Evolutionary conservation across 108 stramenopile species (phyloP), one percentile per base, ranked within the genome.

Genomic region (Pseudonitzschia multistriata): DNA sequence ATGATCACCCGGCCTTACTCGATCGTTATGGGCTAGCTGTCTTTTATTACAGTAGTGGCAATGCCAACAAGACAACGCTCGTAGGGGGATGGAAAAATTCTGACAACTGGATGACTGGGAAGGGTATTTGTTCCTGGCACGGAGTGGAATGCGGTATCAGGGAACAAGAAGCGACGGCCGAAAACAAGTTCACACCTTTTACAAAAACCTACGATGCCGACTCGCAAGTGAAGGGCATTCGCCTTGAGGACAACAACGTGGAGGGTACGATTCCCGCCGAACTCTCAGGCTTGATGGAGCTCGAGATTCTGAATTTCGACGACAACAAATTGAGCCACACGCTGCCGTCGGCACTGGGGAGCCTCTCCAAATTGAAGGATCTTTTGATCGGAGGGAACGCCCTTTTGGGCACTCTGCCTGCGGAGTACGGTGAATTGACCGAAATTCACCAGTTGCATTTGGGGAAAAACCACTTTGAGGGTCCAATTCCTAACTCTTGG

Each of bases 101-200:
- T 5, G 57, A 56, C 1, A 36, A 66, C 30, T 71, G 85, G 85
- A 61, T 85, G 66, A 73, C 78, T 1, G 69, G 28, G 29, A 49
- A 24, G 17, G 81, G 79, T 1, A 49, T 65, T 57, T 85, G 85
- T 55, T 22, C 39, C 3, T 85, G 85, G 85, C 68, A 64, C 25
- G 85, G 85, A 0, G 45, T 85, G 3, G 63, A 75, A 11, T 85
- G 84, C 40, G 10, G 49, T 35, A 64, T 70, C 3, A 56, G 14
- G 19, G 47, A 40, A 15, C 62, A 49, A n/a, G 27, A 45, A 3
- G 70, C 56, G 3, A 60, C 64, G 17, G 22, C 24, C 27, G 65
- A 71, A 31, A 57, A 64, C 39, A 30, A 52, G 39, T 61, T 65
- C 39, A 40, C 50, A 33, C 40, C 55, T 2, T n/a, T 5, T 7